These are phyloP conservation scores for Syzygium grande DNA, from an alignment of 345 rosid species.

Conservation along the genomic window DNA sequence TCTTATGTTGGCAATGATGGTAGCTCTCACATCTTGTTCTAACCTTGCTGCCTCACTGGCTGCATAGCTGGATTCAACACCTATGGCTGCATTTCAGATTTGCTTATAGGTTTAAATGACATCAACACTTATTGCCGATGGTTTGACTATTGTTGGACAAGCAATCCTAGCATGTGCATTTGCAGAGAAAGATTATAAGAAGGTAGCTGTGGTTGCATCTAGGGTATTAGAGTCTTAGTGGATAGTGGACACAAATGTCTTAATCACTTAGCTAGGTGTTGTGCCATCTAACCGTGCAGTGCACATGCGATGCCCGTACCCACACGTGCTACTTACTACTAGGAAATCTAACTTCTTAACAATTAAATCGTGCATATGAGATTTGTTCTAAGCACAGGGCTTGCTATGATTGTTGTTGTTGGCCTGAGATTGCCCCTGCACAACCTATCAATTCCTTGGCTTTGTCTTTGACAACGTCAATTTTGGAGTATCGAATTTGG, in stretches of 20 bases:
- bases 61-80: slow-evolving; percentile 61
- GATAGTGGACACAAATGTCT: too few species aligned
- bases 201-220: slow-evolving; percentile 50
- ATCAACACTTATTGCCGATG: slow-evolving; percentile 89
- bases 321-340: too few species aligned
- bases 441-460: too few species aligned
- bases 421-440: too few species aligned
- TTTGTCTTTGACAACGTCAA: too few species aligned
- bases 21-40: slow-evolving; percentile 82
- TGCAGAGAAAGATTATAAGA: slow-evolving; percentile 66
- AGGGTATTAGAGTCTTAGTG: slow-evolving; percentile 34
- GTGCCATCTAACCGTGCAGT: too few species aligned
- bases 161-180: slow-evolving; percentile 84
- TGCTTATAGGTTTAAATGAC: slow-evolving; percentile 90
- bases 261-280: too few species aligned
- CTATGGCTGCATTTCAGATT: slow-evolving; percentile 89
- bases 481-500: too few species aligned
- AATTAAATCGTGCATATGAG: slow-evolving; percentile 42
- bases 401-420: slow-evolving; percentile 13
- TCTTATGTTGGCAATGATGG: slow-evolving; percentile 53
- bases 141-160: slow-evolving; percentile 91
- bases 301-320: too few species aligned
- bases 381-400: slow-evolving; percentile 60
- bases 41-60: slow-evolving; percentile 86
- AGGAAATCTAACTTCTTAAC: too few species aligned